phyloP scores from a whole-genome alignment of 176 grass and related monocot genomes.

The Rhynchospora breviuscula region DNA sequence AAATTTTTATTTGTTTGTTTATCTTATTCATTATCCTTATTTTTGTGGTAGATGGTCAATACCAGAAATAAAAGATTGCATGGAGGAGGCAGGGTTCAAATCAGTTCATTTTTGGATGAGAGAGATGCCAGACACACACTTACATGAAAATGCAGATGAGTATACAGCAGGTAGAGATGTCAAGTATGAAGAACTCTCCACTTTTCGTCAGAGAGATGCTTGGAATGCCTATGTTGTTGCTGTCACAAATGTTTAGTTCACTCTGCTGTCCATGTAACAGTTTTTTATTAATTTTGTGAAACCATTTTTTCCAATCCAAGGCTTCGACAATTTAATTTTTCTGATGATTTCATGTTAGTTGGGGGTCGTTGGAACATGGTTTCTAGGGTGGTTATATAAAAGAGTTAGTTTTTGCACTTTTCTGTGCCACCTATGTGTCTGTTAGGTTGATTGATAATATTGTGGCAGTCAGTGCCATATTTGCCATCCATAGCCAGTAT shows the following conservation, averaged over 20 bases:
- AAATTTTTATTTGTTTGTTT: slow-evolving; percentile 9
- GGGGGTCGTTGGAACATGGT: not conserved
- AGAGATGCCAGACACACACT: slow-evolving; percentile 73
- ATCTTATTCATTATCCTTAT: not conserved
- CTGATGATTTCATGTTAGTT: not conserved
- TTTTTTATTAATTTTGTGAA: not conserved
- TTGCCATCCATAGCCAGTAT: not conserved
- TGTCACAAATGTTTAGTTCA: slow-evolving; percentile 47
- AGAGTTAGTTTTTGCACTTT: not conserved
- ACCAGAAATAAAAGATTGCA: slow-evolving; percentile 82
- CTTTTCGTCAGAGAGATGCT: slow-evolving; percentile 72
- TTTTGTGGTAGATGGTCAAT: slow-evolving; percentile 63
- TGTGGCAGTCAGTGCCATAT: not conserved
- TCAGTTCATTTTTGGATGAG: slow-evolving; percentile 59
- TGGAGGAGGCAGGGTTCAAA: slow-evolving; percentile 87
- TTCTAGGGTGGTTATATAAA: not conserved
- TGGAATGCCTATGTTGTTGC: slow-evolving; percentile 85
- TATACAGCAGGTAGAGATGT: slow-evolving; percentile 57
- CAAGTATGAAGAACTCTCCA: slow-evolving; percentile 60
- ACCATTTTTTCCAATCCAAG: not conserved
- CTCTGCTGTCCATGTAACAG: not conserved
- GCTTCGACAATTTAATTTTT: not conserved
- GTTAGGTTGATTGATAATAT: not conserved
- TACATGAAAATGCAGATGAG: slow-evolving; percentile 48
- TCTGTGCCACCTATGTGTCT: not conserved